Evolutionary conservation across 345 rosid species (phyloP), one percentile per base, ranked within the genome.

Genomic region (Hirschfeldia incana): DNA sequence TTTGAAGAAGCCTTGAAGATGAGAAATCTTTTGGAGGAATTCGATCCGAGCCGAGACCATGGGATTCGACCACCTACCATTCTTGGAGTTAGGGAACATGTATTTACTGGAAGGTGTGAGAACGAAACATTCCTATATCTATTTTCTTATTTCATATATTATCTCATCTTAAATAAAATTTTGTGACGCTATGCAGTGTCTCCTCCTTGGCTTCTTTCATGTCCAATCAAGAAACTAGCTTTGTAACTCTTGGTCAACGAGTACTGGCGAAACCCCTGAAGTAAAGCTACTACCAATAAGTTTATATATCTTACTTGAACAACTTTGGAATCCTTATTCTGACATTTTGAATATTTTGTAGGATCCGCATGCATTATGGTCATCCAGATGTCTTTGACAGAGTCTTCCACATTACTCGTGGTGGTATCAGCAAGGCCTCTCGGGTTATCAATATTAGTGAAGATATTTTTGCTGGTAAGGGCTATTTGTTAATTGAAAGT

Each of bases 341-440:
- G 27, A 29, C 59, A 13, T 44, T 36, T 75, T 5, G 7, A 33
- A n/a, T 16, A 74, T 69, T 75, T 4, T 29, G 69, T 84, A 94
- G 98, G 90, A 92, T 93, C 70, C 98, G 98, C 17, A 89, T 94
- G 98, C 97, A 92, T 85, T 94, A 94, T 87, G 98, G 98, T 76
- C 98, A 94, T 86, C 98, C 98, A 53, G 98, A 94, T 89, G 95
- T 94, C 74, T 94, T 94, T 62, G 97, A 94, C 77, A 87, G 99
- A 90, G 89, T 94, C 70, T 94, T 94, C 80, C 99, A 94, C 86
- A 86, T 94, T 76, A 93, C 99, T 58, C 90, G 98, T 61, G 99
- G 99, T 81, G 99, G 99, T 46, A 93, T 94, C 83, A 94, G 99
- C 96, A 94, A 94, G 89, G 97, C 99, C 69, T 94, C 99, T 78